A percentile compares a stretch with the other conserved stretches of the same genome.
These are phyloP conservation scores for Metschnikowia henanensis DNA, from an alignment of 805 yeast genomes.

Conservation along the genomic window DNA sequence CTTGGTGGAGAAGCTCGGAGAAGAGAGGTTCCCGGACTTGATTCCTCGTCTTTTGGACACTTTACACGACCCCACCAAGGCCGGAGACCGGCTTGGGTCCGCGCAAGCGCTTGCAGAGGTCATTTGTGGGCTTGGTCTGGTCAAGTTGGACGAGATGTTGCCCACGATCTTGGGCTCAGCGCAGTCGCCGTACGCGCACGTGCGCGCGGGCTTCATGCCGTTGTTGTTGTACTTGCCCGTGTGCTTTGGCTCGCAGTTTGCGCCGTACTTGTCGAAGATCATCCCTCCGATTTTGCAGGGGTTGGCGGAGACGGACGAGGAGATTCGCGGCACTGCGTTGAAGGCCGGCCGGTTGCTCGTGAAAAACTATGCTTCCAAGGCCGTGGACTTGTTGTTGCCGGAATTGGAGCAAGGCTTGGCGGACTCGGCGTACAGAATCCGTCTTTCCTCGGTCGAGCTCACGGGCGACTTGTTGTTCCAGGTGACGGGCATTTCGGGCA, in stretches of 20 bases:
- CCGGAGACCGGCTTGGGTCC: constrained; percentile 94
- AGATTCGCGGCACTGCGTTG: constrained; percentile 83
- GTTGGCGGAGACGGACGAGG: constrained; percentile 86
- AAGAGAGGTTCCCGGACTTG: constrained; percentile 89
- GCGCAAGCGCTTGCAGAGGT: constrained; percentile 98
- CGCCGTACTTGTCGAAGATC: constrained; percentile 82
- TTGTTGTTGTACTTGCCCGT: constrained; percentile 87
- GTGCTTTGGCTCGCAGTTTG: constrained; percentile 87
- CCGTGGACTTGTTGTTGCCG: constrained; percentile 90
- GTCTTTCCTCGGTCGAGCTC: constrained; percentile 91
- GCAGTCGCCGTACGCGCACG: constrained; percentile 59
- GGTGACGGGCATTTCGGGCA: constrained; percentile 86
- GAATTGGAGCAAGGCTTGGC: constrained; percentile 90
- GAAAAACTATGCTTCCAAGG: constrained; percentile 85
- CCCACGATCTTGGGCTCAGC: constrained; percentile 80
- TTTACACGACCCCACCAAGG: constrained; percentile 69
- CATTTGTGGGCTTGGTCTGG: constrained; percentile 84
- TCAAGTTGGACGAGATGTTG: constrained; percentile 83
- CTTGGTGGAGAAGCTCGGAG: constrained; percentile 93
- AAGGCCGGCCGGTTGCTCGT: constrained; percentile 93
- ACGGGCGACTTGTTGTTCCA: constrained; percentile 95
- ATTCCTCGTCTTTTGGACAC: constrained; percentile 78
- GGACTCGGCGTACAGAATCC: constrained; percentile 79
- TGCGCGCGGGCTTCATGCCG: constrained; percentile 93
- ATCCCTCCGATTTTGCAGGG: constrained; percentile 93